Conservation (phyloP, 2,329 filamentous ascomycete genomes). For the Chrysoporthe deuterocubensis region DNA sequence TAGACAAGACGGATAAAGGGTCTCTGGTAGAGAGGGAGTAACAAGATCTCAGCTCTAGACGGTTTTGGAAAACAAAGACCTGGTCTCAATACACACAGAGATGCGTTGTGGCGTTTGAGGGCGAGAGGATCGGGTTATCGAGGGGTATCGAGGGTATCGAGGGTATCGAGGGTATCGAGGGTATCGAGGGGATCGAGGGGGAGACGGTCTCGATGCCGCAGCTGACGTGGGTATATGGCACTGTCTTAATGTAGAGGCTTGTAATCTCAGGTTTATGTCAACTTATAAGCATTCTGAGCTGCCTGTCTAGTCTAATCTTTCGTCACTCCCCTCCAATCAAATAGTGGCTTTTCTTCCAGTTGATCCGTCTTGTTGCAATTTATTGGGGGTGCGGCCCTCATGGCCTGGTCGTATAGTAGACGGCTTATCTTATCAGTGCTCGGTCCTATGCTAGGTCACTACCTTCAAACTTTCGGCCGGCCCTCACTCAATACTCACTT, state of each 20-base stretch:
- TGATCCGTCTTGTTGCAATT: no score
- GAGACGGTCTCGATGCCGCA: not conserved
- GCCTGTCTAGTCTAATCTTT: not conserved
- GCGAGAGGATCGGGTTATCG: not conserved
- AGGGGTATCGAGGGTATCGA: no score
- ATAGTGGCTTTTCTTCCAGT: no score
- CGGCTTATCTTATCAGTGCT: constrained; percentile 12
- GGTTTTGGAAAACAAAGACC: constrained; percentile 29
- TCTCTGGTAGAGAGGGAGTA: not conserved
- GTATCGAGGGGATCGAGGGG: not conserved
- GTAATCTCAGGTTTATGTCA: not conserved
- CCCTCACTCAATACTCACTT: not conserved
- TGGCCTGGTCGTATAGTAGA: not conserved
- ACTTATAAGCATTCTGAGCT: not conserved
- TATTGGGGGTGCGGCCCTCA: no score
- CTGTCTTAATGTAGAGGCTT: not conserved
- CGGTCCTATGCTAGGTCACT: not conserved
- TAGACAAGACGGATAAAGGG: constrained; percentile 31
- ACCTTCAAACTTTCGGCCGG: not conserved
- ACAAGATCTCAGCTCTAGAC: constrained; percentile 11
- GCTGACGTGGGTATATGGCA: constrained; percentile 6
- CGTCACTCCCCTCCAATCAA: not conserved
- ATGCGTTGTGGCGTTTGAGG: constrained; percentile 5
- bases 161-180: no score
- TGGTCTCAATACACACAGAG: not conserved